Evolutionary conservation across 192 early-diverging fungal species (phyloP), one percentile per base, ranked within the genome.

Genomic region (Pilobolus umbonatus): DNA sequence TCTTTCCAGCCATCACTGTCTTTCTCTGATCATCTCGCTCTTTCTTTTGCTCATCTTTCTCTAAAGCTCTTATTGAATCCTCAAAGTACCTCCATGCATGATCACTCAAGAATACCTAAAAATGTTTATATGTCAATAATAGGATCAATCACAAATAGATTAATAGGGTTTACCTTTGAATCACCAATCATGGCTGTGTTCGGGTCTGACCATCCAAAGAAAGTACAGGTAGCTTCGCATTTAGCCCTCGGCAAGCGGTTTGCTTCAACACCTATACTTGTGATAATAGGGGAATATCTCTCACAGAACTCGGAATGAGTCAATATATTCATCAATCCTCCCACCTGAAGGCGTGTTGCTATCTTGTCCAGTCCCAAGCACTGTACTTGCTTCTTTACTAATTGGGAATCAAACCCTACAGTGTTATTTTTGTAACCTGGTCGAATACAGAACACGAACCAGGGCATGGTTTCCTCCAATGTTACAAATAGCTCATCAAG

Each of bases 31-130:
- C 21, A n/a, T 57, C 54, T 39, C 32, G 38, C 12, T 30, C 39
- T n/a, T 32, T 51, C 24, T 32, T 39, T 69, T 82, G 73, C 34
- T 85, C 78, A 39, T 78, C 75, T 25, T 77, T 80, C 59, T 94
- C 89, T 21, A 73, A 55, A 44, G 75, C 80, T 24, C 86, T 80
- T 55, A 98, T 84, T 22, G 74, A 74, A 59, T 87, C 85, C 66
- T 98, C 95, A 22, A 98, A 79, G 48, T 81, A 76, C 50, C 89
- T 81, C 95, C 93, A 98, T n/a, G 80, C 79, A 7, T 31, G 59
- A 60, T 92, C 91, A 61, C 79, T 80, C 25, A 98, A 61, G 55
- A 85, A 95, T 11, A 88, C 69, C 55, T 87, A 78, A 32, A 48
- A 19, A 9, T 9, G 29, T 48, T 26, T 34, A 12, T 21, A 11